Evolutionary conservation across 495 filamentous ascomycete genomes (phyloP).

Genomic region (Bryoglossum gracile): DNA sequence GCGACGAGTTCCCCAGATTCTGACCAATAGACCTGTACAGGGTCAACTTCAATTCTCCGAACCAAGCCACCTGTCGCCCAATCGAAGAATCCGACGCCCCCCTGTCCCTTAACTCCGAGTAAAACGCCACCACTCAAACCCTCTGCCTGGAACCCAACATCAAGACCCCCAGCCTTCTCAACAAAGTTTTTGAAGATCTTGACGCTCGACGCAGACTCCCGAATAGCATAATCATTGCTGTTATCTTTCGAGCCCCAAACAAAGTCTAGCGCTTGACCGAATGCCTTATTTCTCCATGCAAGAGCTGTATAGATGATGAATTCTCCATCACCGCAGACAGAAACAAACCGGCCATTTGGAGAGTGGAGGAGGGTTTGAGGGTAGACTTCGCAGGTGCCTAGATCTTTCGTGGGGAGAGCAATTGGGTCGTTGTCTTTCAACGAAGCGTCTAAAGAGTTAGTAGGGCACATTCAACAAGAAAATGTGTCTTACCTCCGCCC

Average conservation of each 20-base stretch:
- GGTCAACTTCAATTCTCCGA: conserved; percentile 92
- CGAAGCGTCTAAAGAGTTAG: conserved; percentile 45
- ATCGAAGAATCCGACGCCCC: conserved; percentile 92
- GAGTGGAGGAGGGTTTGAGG: conserved; percentile 90
- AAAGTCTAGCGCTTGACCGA: conserved; percentile 91
- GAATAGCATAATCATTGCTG: conserved; percentile 96
- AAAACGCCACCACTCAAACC: conserved; percentile 84
- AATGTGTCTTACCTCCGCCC: conserved; percentile 51
- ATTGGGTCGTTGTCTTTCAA: conserved; percentile 87
- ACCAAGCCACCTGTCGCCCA: conserved; percentile 88
- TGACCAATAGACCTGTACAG: conserved; percentile 90
- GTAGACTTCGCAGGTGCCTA: conserved; percentile 94
- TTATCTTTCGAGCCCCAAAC: conserved; percentile 97
- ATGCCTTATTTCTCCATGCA: conserved; percentile 96
- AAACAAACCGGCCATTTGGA: conserved; percentile 95
- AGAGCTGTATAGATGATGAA: conserved; percentile 98
- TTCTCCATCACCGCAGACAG: conserved; percentile 94
- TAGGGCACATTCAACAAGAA: not conserved
- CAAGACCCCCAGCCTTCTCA: conserved; percentile 78
- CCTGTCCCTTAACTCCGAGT: conserved; percentile 91
- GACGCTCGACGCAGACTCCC: conserved; percentile 86
- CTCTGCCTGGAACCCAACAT: conserved; percentile 94
- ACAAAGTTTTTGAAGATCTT: conserved; percentile 98
- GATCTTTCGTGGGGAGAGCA: conserved; percentile 80
- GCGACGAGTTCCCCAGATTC: conserved; percentile 90